Conservation (phyloP, 768 basidiomycete species). For the Dioszegia aurantiaca region DNA sequence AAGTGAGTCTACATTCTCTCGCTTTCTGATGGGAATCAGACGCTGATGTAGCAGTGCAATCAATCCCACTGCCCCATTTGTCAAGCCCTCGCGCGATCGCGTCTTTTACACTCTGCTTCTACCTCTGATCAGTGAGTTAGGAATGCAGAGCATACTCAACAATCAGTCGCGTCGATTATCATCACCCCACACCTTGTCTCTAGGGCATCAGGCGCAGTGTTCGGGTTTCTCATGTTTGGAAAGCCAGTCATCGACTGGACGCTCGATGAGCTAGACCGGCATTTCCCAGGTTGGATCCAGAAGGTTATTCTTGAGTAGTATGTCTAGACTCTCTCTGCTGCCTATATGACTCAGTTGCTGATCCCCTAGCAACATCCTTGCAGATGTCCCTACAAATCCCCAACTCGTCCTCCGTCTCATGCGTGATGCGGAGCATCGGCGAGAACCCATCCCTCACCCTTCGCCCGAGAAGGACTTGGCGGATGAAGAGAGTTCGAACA, state of each 20-base stretch:
- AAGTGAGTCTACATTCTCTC: constrained; percentile 33
- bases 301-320: constrained; percentile 54
- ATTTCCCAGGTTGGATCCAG: constrained; percentile 53
- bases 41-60: constrained; percentile 48
- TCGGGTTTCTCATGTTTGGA: constrained; percentile 55
- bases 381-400: constrained; percentile 56
- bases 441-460: constrained; percentile 55
- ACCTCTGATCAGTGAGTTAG: constrained; percentile 35
- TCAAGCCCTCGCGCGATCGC: constrained; percentile 42
- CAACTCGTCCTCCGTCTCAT: constrained; percentile 56
- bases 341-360: not conserved
- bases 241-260: constrained; percentile 52
- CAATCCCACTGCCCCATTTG: constrained; percentile 54
- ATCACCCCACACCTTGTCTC: constrained; percentile 49
- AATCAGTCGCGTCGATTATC: constrained; percentile 43
- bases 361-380: constrained; percentile 49
- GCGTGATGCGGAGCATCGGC: constrained; percentile 54
- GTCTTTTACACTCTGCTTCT: constrained; percentile 47
- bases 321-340: constrained; percentile 19
- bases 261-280: constrained; percentile 47
- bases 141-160: constrained; percentile 9
- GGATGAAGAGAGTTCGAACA: not conserved
- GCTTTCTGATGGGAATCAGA: not conserved
- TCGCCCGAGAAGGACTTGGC: constrained; percentile 28
- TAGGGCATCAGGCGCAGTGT: constrained; percentile 23